Evolutionary conservation across 1,284 basidiomycete species (phyloP).

Genomic region (Porogramme epimiltina): DNA sequence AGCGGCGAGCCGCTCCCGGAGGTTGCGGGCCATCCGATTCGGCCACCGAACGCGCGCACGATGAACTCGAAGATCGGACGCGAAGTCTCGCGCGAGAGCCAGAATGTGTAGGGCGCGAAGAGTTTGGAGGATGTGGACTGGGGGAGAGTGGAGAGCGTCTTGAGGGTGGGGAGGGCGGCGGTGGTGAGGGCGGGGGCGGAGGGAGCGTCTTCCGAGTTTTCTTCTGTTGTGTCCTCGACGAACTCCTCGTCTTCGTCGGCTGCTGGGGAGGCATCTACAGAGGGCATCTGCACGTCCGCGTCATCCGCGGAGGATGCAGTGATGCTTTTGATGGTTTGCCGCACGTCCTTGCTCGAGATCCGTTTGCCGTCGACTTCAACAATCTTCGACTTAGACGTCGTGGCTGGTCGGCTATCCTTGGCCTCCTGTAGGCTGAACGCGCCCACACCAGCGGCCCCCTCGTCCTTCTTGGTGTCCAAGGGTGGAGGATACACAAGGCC

Average conservation of each 20-base stretch:
- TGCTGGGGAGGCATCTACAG: conserved; percentile 32
- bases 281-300: conserved; percentile 42
- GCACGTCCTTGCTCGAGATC: conserved; percentile 69
- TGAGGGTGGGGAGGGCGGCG: conserved; percentile 75
- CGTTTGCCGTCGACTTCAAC: conserved; percentile 58
- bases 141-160: conserved; percentile 66
- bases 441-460: conserved; percentile 87
- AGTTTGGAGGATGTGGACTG: conserved; percentile 58
- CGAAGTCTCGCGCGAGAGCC: conserved; percentile 93
- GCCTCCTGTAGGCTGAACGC: conserved; percentile 82
- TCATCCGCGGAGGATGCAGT: conserved; percentile 32
- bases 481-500: conserved; percentile 96
- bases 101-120: conserved; percentile 91
- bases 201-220: conserved; percentile 51
- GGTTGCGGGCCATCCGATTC: conserved; percentile 87
- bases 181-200: conserved; percentile 81
- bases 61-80: conserved; percentile 95
- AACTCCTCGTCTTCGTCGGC: conserved; percentile 70
- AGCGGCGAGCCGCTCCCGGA: conserved; percentile 86
- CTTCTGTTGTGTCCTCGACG: conserved; percentile 63
- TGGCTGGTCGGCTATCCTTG: conserved; percentile 32
- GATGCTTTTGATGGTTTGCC: conserved; percentile 73
- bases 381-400: conserved; percentile 38
- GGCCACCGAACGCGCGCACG: conserved; percentile 89
- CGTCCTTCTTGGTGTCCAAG: conserved; percentile 84